phyloP scores from a whole-genome alignment of 371 early-diverging fungal species.

The Mucor piriformis region DNA sequence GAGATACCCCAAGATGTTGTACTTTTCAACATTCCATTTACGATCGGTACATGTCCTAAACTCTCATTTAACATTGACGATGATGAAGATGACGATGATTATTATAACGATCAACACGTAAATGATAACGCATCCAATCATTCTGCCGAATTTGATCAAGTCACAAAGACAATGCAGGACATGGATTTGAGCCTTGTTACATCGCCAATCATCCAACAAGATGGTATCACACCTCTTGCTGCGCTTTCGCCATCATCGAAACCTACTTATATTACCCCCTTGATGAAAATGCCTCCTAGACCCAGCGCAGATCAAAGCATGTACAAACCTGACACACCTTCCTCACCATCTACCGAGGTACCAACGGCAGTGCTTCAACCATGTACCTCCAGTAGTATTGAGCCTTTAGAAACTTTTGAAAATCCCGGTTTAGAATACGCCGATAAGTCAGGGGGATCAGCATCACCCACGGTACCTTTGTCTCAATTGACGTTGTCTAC shows the following conservation, averaged over 20 bases:
- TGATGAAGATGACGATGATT: conserved; percentile 5
- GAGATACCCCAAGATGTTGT: conserved; percentile 25
- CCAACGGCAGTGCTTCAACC: no score
- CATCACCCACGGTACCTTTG: background rate
- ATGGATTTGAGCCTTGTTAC: conserved; percentile 4
- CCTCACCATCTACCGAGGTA: background rate
- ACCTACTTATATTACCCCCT: background rate
- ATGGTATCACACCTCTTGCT: background rate
- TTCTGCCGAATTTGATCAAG: conserved; percentile 13
- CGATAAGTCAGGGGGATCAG: background rate
- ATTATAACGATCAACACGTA: background rate
- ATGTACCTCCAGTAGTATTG: no score
- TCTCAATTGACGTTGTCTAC: no score
- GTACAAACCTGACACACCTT: background rate
- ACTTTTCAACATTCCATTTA: conserved; percentile 30
- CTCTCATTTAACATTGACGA: conserved; percentile 40
- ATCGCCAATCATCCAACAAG: background rate
- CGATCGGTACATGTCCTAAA: conserved; percentile 46
- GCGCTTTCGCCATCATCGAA: background rate
- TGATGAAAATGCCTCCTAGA: background rate
- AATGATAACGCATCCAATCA: conserved; percentile 1
- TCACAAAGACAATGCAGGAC: conserved; percentile 20
- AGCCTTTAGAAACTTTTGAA: no score
- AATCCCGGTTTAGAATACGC: background rate
- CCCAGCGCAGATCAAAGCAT: background rate